These are phyloP conservation scores for Dictyostelium brefeldianum DNA, from an alignment of 78 protist species.

Conservation along the genomic window DNA sequence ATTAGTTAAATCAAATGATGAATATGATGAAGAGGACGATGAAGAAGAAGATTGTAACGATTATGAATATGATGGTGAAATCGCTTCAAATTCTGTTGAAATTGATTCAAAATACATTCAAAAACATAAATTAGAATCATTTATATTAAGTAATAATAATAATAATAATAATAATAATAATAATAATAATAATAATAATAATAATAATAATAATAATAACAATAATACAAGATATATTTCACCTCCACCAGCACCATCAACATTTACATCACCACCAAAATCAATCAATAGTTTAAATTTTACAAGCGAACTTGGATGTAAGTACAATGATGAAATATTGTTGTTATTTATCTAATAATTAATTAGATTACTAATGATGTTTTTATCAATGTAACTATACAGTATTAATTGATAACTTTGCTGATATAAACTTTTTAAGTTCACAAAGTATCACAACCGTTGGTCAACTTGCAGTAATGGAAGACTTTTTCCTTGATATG, in stretches of 20 bases:
- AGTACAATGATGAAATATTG: no score
- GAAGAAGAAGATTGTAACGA: not conserved
- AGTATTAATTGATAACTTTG: not conserved
- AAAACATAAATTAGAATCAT: not conserved
- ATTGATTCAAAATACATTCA: not conserved
- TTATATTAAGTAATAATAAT: not conserved
- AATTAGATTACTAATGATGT: no score
- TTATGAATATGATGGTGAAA: not conserved
- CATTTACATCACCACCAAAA: no score
- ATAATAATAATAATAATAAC: slow-evolving; percentile 6
- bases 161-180: slow-evolving; percentile 3
- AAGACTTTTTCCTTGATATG: not conserved
- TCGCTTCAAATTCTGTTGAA: not conserved
- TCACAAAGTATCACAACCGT: not conserved
- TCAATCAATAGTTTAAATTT: no score
- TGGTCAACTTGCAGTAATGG: slow-evolving; percentile 2
- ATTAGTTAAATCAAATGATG: not conserved
- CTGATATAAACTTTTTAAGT: not conserved
- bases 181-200: slow-evolving; percentile 1
- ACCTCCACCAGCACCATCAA: no score
- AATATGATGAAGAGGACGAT: not conserved
- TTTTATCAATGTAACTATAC: not conserved
- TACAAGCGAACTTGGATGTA: no score
- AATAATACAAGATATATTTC: not conserved
- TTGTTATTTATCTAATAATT: no score